Conservation (phyloP, 2,329 filamentous ascomycete species). For the Podosphaera fusca region DNA sequence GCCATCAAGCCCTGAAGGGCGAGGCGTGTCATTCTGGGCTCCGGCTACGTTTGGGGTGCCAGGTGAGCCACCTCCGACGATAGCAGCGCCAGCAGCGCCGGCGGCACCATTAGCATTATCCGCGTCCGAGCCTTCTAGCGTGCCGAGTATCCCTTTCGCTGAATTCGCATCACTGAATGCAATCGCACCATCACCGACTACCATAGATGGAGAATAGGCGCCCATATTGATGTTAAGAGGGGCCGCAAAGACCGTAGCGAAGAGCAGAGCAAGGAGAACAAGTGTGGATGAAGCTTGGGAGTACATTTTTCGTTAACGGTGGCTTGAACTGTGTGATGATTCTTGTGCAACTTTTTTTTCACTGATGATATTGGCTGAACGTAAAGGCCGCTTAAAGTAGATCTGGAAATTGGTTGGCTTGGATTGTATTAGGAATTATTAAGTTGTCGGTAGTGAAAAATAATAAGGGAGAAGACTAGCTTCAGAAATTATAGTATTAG, state of each 20-base stretch:
- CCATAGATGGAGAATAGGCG: constrained; percentile 8
- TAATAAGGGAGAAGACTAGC: no score
- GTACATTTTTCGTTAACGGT: no score
- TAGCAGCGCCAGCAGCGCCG: neutral
- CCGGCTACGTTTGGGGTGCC: neutral
- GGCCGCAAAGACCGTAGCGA: constrained; percentile 4
- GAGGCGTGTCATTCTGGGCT: neutral
- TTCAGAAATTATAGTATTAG: no score
- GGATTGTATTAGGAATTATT: no score
- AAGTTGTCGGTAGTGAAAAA: no score
- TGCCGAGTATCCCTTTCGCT: constrained; percentile 4
- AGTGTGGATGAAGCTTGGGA: neutral
- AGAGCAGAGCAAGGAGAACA: neutral
- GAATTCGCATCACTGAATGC: constrained; percentile 5
- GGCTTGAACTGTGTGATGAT: no score
- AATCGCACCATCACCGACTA: constrained; percentile 10
- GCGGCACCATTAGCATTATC: neutral
- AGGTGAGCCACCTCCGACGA: neutral
- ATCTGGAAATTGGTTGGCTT: no score
- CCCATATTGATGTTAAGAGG: constrained; percentile 10
- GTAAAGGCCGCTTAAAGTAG: no score
- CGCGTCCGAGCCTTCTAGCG: constrained; percentile 4
- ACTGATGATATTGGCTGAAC: no score
- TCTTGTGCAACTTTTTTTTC: no score
- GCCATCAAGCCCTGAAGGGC: neutral